Base-by-base conservation (phyloP, 2,329 filamentous ascomycete genomes). In the Leptographium flavum region DNA sequence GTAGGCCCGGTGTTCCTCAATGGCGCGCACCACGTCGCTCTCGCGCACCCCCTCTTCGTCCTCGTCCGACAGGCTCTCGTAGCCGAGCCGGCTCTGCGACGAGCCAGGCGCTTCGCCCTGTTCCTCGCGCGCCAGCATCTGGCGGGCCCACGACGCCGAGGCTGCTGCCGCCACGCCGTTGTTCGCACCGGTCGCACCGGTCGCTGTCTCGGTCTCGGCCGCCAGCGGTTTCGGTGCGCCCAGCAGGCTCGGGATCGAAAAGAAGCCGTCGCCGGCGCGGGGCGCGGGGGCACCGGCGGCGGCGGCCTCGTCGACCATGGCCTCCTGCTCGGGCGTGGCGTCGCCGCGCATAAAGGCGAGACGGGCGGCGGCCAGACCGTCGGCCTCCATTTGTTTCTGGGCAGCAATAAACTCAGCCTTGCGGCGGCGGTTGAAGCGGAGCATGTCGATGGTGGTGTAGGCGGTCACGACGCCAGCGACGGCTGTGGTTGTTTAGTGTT, bases 371-470 rank as follows among this genome's bases (percentile, higher is more conserved):
- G 72, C 68, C 46, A 79, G 69, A 51, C 66, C 65, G 61, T 76
- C 72, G 54, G 65, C 67, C 43, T 69, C 66, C 56, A 76, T 63
- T 49, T 67, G 62, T 58, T 67, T 66, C 56, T 76, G 73, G 45
- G 72, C 64, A 47, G 72, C 68, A 54, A 71, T 56, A 64, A 76
- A 79, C 58, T 79, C 74, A 55, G 61, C 63, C 55, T 73, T 73
- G 54, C 74, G 73, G 61, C 71, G 69, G 54, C 70, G 70, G 66
- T 79, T 79, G 60, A 73, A 72, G 45, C 67, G 64, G 49, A 77
- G 64, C 74, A 79, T 79, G 59, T 79, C 74, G 63, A 66, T 70
- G 17, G 74, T 70, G 31, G 74, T 75, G 64, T 77, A 79, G 50
- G 69, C 61, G 45, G 72, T 76, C 35, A 74, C 64, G 25, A 77